These are phyloP conservation scores for Perilla frutescens DNA, from an alignment of 257 asterid genomes.

Conservation along the genomic window DNA sequence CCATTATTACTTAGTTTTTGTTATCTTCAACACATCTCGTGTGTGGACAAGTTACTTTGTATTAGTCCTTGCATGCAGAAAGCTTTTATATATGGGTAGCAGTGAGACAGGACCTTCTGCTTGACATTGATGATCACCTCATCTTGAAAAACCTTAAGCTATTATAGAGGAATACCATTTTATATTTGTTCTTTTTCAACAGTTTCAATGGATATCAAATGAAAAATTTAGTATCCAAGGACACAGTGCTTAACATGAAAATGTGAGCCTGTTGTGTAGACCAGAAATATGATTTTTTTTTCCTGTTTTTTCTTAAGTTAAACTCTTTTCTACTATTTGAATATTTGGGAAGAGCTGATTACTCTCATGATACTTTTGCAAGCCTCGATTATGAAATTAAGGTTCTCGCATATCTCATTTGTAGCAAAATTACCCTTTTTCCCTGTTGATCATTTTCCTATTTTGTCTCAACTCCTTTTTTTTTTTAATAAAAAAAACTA, in stretches of 20 bases:
- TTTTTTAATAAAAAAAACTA: no score
- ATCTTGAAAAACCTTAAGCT: neutral
- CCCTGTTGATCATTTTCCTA: no score
- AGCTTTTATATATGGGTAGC: neutral
- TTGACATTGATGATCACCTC: neutral
- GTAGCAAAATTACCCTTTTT: neutral
- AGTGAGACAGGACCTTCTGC: neutral
- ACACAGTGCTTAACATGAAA: neutral
- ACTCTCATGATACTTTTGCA: conserved; percentile 10
- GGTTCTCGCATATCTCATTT: neutral
- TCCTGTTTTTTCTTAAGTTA: neutral
- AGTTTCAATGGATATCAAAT: conserved; percentile 3
- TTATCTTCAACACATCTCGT: neutral
- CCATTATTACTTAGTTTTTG: neutral
- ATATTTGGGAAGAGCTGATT: neutral
- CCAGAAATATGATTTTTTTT: neutral
- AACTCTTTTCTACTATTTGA: neutral
- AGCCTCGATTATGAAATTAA: conserved; percentile 17
- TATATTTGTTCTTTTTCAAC: neutral
- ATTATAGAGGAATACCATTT: neutral
- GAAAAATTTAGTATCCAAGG: neutral
- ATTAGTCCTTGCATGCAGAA: neutral
- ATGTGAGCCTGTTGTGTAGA: neutral
- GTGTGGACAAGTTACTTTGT: neutral
- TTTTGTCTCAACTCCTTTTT: no score